phyloP scores from a whole-genome alignment of 2,329 filamentous ascomycete genomes.

The Verticillium zaregamsianum region DNA sequence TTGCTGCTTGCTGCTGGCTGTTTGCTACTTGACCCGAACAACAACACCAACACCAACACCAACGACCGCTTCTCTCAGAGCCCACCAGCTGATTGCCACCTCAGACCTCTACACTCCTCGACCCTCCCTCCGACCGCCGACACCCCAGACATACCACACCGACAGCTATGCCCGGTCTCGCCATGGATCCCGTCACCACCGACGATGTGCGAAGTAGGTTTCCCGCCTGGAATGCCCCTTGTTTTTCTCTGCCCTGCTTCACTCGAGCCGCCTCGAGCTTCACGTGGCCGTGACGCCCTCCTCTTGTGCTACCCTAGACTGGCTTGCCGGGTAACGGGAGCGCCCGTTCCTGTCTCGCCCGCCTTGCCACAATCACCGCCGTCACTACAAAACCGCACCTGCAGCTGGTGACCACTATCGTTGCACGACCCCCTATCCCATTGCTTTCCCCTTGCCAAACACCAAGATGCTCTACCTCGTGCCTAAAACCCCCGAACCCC shows the following conservation, averaged over 20 bases:
- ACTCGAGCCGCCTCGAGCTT: neutral
- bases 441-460: no score
- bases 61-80: neutral
- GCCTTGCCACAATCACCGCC: no score
- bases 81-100: neutral
- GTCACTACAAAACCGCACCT: no score
- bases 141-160: slow-evolving; percentile 1
- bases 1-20: neutral
- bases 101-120: slow-evolving; percentile 1
- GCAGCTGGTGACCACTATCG: no score
- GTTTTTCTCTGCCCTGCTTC: neutral
- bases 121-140: slow-evolving; percentile 1
- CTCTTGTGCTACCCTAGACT: neutral
- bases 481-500: no score
- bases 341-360: no score
- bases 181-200: slow-evolving; percentile 35
- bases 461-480: neutral
- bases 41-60: neutral
- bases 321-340: no score
- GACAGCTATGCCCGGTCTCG: slow-evolving; percentile 34
- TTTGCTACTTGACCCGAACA: neutral
- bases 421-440: no score
- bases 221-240: neutral
- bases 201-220: slow-evolving; percentile 41
- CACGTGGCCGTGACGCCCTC: neutral